phyloP scores from a whole-genome alignment of 768 basidiomycete species.

The Russula lepida region DNA sequence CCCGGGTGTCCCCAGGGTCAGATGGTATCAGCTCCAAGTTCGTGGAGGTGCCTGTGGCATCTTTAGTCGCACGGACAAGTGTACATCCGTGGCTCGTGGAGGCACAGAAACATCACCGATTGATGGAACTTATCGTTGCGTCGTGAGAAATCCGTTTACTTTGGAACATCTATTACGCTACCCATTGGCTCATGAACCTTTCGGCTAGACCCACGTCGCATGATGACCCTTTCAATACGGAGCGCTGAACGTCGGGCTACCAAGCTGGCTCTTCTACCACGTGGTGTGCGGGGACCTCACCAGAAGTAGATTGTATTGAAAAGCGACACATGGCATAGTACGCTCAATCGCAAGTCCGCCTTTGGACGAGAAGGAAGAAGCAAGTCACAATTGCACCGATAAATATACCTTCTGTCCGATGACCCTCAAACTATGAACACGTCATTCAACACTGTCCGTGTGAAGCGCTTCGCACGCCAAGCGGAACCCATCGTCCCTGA shows the following conservation, averaged over 20 bases:
- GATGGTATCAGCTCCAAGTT: background rate
- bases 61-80: background rate
- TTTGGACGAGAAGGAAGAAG: background rate
- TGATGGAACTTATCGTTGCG: conserved; percentile 5
- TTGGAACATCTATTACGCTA: background rate
- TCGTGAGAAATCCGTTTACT: background rate
- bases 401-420: background rate
- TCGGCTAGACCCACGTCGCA: background rate
- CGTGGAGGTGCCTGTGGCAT: background rate
- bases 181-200: background rate
- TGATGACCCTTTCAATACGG: background rate
- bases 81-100: conserved; percentile 10
- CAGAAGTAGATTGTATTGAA: background rate
- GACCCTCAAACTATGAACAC: background rate
- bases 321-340: background rate
- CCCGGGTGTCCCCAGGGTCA: background rate
- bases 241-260: background rate
- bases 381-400: background rate
- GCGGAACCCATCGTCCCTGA: background rate
- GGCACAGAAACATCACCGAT: conserved; percentile 1
- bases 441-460: background rate
- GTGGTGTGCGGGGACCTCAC: background rate
- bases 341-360: background rate
- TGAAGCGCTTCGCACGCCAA: background rate
- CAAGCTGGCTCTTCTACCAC: background rate